Percentiles rank a stretch among this genome's conserved stretches.
phyloP scores from a whole-genome alignment of 371 early-diverging fungal genomes.

The Choanephora cucurbitarum region DNA sequence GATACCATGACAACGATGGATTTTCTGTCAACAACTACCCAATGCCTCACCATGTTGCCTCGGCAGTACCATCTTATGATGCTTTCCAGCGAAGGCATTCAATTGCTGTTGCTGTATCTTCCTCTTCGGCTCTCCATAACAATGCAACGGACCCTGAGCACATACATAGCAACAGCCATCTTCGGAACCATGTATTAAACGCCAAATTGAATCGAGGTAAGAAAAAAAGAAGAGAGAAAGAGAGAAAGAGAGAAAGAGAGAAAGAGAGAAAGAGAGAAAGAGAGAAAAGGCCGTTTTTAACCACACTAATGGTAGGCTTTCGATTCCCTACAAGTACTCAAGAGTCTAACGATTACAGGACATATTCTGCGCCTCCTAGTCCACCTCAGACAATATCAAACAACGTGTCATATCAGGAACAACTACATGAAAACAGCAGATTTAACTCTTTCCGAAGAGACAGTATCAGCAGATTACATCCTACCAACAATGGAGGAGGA shows the following conservation, averaged over 20 bases:
- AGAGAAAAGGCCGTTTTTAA: background rate
- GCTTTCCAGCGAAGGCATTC: constrained; percentile 60
- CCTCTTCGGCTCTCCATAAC: background rate
- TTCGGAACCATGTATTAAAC: constrained; percentile 10
- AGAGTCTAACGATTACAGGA: constrained; percentile 41
- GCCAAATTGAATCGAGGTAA: constrained; percentile 39
- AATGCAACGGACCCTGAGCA: background rate
- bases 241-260: background rate
- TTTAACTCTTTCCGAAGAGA: constrained; percentile 12
- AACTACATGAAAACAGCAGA: constrained; percentile 18
- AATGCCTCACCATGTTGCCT: constrained; percentile 33
- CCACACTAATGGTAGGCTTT: constrained; percentile 24
- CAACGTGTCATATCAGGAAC: constrained; percentile 15
- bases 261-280: background rate
- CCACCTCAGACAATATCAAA: constrained; percentile 43
- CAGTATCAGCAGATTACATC: constrained; percentile 23
- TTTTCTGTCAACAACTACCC: constrained; percentile 40
- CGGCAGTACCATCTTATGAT: constrained; percentile 35
- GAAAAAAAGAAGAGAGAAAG: background rate
- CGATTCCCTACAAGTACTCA: constrained; percentile 44
- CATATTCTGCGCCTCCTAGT: constrained; percentile 62
- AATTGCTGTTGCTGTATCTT: constrained; percentile 50
- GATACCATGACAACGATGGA: constrained; percentile 17
- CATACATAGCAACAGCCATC: constrained; percentile 7
- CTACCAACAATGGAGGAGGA: constrained; percentile 14